Percentiles rank a stretch among this genome's conserved stretches.
Evolutionary conservation across 805 yeast genomes (phyloP).

Genomic region (Spathaspora arborariae): DNA sequence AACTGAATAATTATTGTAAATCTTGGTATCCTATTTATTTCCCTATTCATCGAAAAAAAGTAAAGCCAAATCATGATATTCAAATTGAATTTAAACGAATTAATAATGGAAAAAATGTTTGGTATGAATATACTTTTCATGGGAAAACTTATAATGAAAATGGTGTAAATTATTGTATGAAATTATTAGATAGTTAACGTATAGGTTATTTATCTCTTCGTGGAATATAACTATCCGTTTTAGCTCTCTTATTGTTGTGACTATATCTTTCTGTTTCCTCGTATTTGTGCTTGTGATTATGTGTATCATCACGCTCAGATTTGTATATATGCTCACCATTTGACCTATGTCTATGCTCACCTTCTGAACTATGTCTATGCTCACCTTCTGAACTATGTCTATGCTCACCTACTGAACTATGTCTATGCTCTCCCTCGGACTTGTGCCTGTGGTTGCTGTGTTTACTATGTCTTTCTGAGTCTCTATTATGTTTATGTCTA

Average conservation of each 20-base stretch:
- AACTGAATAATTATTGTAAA: slow-evolving; percentile 23
- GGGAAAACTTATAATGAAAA: slow-evolving; percentile 16
- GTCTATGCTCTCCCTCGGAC: no score
- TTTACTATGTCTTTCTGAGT: slow-evolving; percentile 1
- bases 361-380: no score
- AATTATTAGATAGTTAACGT: neutral
- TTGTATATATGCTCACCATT: no score
- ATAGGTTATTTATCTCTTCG: neutral
- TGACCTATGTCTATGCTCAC: no score
- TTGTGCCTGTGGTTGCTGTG: no score
- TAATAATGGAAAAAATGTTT: slow-evolving; percentile 10
- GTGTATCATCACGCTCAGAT: neutral
- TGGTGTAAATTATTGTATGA: slow-evolving; percentile 14
- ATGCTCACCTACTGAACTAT: no score
- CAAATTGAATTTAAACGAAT: slow-evolving; percentile 12
- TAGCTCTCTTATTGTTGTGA: neutral
- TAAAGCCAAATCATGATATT: slow-evolving; percentile 4
- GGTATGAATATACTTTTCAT: slow-evolving; percentile 24
- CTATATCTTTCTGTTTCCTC: no score
- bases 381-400: no score
- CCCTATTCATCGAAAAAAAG: slow-evolving; percentile 19
- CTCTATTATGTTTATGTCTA: neutral
- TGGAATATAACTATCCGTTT: neutral
- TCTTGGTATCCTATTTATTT: slow-evolving; percentile 40
- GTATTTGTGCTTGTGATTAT: no score